Conservation (phyloP, 306 rosid genomes). For the Glycine latifolia region DNA sequence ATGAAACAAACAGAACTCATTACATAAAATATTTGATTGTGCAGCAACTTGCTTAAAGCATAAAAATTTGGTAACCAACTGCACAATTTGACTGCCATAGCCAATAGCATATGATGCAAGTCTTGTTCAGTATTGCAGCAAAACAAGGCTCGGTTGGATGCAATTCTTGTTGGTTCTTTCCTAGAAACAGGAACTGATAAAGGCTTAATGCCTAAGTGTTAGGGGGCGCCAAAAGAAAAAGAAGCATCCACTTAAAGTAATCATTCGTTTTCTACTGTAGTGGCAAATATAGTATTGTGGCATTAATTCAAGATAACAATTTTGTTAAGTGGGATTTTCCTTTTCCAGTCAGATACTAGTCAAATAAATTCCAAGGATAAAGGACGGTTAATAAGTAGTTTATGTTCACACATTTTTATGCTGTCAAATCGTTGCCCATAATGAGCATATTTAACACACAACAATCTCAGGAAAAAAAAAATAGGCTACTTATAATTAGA, state of each 20-base stretch:
- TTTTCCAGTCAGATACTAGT: constrained; percentile 56
- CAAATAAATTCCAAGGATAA: constrained; percentile 51
- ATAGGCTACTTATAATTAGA: constrained; percentile 6
- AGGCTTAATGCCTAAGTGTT: neutral
- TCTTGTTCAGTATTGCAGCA: neutral
- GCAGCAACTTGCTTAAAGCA: neutral
- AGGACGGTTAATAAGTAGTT: constrained; percentile 30
- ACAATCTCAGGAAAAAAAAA: neutral
- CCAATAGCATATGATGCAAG: too few relatives aligned
- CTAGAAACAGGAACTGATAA: constrained; percentile 3
- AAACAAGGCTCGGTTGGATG: neutral
- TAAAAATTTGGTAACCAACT: neutral
- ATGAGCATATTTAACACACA: constrained; percentile 28
- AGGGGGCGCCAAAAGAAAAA: constrained; percentile 37
- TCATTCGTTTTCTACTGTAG: neutral
- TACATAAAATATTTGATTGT: neutral
- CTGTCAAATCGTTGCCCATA: constrained; percentile 59
- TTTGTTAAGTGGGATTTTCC: constrained; percentile 44
- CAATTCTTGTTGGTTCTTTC: constrained; percentile 6
- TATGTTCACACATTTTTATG: constrained; percentile 48
- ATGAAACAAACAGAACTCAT: neutral
- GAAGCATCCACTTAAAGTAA: constrained; percentile 31
- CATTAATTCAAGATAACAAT: constrained; percentile 21
- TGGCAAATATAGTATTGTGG: constrained; percentile 41
- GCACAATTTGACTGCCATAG: constrained; percentile 18